These are phyloP conservation scores for Metschnikowia orientalis DNA, from an alignment of 805 yeast genomes.

Conservation along the genomic window DNA sequence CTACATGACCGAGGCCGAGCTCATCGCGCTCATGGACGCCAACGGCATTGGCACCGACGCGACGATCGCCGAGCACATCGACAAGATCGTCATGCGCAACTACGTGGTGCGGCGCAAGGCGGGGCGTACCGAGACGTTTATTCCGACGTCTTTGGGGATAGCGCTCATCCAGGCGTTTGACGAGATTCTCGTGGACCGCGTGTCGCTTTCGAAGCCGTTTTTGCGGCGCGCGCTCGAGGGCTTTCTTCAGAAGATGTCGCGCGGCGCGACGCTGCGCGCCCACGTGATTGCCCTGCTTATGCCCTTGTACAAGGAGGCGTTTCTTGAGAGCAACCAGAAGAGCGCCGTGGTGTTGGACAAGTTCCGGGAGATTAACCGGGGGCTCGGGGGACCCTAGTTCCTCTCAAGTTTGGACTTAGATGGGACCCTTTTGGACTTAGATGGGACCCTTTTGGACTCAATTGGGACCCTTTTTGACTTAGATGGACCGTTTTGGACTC, in stretches of 20 bases:
- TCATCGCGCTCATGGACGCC: conserved; percentile 90
- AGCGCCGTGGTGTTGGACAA: conserved; percentile 16
- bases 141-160: conserved; percentile 82
- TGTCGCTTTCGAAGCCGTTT: conserved; percentile 83
- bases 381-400: too few relatives aligned
- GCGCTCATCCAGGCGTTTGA: conserved; percentile 88
- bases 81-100: conserved; percentile 63
- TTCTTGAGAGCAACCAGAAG: conserved; percentile 20
- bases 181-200: conserved; percentile 62
- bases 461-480: too few relatives aligned
- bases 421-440: too few relatives aligned
- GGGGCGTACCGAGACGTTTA: conserved; percentile 42
- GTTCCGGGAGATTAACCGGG: conserved; percentile 14
- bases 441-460: too few relatives aligned
- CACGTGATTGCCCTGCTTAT: conserved; percentile 55
- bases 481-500: too few relatives aligned
- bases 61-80: conserved; percentile 96
- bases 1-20: conserved; percentile 85
- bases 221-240: conserved; percentile 72
- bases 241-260: conserved; percentile 61
- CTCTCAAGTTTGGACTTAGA: too few relatives aligned
- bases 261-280: conserved; percentile 51
- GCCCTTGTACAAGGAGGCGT: conserved; percentile 59
- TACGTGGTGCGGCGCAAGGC: conserved; percentile 51
- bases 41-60: conserved; percentile 99